These are phyloP conservation scores for Fragaria nilgerrensis DNA, from an alignment of 306 rosid genomes.

Conservation along the genomic window DNA sequence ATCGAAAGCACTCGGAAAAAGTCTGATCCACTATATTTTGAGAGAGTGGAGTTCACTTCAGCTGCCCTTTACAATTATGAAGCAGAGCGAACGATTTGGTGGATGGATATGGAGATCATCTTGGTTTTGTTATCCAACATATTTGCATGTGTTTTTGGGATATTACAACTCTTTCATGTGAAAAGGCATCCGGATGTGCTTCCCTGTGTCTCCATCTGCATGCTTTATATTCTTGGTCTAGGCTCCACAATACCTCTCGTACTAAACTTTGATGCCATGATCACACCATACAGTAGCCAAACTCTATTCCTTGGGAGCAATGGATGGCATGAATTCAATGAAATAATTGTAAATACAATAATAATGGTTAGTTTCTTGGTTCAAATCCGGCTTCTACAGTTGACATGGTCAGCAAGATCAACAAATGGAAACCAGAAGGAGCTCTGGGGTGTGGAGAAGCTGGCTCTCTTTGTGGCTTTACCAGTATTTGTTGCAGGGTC, in stretches of 20 bases:
- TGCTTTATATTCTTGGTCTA: slow-evolving; percentile 45
- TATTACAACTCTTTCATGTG: slow-evolving; percentile 50
- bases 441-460: not conserved
- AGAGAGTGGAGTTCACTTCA: slow-evolving; percentile 27
- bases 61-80: not conserved
- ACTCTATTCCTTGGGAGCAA: too few species aligned
- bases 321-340: not conserved
- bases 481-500: not conserved
- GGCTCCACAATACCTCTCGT: slow-evolving; percentile 31
- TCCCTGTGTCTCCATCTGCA: slow-evolving; percentile 33
- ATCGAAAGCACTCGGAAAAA: slow-evolving; percentile 40
- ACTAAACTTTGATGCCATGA: slow-evolving; percentile 42
- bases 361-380: not conserved
- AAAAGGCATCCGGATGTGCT: slow-evolving; percentile 10
- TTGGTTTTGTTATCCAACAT: slow-evolving; percentile 49
- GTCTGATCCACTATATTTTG: slow-evolving; percentile 46
- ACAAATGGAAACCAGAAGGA: slow-evolving; percentile 6
- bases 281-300: too few species aligned
- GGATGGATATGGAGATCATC: slow-evolving; percentile 51
- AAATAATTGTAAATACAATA: not conserved
- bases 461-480: slow-evolving; percentile 32
- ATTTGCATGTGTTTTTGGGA: slow-evolving; percentile 42
- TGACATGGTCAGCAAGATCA: not conserved
- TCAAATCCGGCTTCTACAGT: not conserved
- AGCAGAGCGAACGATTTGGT: slow-evolving; percentile 30